Evolutionary conservation across 768 basidiomycete genomes (phyloP), one percentile per base, ranked within the genome.

Genomic region (Leccinellum albellum): DNA sequence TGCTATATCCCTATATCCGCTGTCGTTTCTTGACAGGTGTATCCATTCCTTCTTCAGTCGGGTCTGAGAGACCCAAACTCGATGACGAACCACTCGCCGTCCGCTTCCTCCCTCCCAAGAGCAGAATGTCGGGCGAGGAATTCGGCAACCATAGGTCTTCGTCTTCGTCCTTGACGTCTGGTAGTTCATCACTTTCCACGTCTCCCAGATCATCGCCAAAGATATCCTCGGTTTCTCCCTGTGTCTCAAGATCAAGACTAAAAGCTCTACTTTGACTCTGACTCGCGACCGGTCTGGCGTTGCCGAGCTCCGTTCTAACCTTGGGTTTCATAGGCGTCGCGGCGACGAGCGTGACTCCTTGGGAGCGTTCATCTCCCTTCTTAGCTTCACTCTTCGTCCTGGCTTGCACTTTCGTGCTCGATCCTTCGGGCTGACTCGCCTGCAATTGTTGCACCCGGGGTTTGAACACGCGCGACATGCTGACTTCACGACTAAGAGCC

Each of bases 401-500:
- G 33, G 51, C 52, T 0, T 29, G 44, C 47, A 53, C 56, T 52
- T 66, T 70, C 4, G 59, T 55, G n/a, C 66, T 51, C 20, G 54
- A 53, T 14, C 57, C 50, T 21, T 57, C 56, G 42, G 63, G 56
- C 21, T 59, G 64, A 24, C 54, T 61, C 33, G 53, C 29, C 21
- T 60, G 59, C 20, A 59, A 58, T 20, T 44, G 50, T 49, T 62
- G 56, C 56, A 59, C 56, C 62, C 78, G 55, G 47, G 77, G 77
- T 64, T 84, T 88, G 73, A 89, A 89, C 23, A 73, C 79, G 31
- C 87, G 79, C 17, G 84, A 84, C 89, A 91, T 91, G 71, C 86
- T 90, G 60, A 90, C 77, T 66, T 91, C 88, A 31, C 87, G 79
- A 56, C 78, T 84, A n/a, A 89, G 71, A 1, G 80, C 72, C 10